Evolutionary conservation across 2,329 filamentous ascomycete genomes (phyloP).

Genomic region (Paramyrothecium sp.): DNA sequence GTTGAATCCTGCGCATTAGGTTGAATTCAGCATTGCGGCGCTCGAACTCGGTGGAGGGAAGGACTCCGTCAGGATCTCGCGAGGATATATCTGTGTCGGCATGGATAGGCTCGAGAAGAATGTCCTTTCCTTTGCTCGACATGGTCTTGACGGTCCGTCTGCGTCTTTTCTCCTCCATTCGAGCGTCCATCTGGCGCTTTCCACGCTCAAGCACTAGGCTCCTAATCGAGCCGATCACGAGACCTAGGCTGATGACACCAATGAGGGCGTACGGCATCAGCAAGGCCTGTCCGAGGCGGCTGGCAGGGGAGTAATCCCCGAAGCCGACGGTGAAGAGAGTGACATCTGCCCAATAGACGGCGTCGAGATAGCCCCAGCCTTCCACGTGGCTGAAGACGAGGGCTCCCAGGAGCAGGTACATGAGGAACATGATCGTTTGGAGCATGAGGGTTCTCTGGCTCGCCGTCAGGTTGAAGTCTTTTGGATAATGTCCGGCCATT

Average conservation of each 20-base stretch:
- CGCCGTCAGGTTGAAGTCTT: constrained; percentile 75
- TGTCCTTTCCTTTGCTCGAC: constrained; percentile 41
- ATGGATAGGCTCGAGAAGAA: constrained; percentile 49
- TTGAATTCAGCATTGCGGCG: constrained; percentile 70
- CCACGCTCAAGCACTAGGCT: constrained; percentile 61
- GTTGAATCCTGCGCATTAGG: constrained; percentile 79
- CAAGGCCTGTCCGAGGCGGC: constrained; percentile 62
- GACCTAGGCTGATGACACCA: constrained; percentile 80
- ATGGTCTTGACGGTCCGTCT: constrained; percentile 45
- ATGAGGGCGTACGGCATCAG: constrained; percentile 82
- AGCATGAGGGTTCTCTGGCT: constrained; percentile 86
- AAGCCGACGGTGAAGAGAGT: constrained; percentile 65
- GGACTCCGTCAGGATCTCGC: constrained; percentile 3
- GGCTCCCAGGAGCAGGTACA: constrained; percentile 78
- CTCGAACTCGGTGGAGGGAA: constrained; percentile 44
- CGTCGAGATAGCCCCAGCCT: constrained; percentile 73
- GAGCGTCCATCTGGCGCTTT: constrained; percentile 49
- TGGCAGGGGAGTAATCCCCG: constrained; percentile 50
- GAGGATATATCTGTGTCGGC: constrained; percentile 10
- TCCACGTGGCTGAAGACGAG: constrained; percentile 73
- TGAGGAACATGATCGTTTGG: constrained; percentile 82
- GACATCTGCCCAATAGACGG: constrained; percentile 76
- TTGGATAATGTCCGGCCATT: constrained; percentile 64
- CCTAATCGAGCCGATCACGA: constrained; percentile 79
- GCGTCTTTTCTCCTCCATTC: constrained; percentile 60